A percentile compares a stretch with the other conserved stretches of the same genome.
Conservation (phyloP, 768 basidiomycete genomes). For the Myochromella boudieri region DNA sequence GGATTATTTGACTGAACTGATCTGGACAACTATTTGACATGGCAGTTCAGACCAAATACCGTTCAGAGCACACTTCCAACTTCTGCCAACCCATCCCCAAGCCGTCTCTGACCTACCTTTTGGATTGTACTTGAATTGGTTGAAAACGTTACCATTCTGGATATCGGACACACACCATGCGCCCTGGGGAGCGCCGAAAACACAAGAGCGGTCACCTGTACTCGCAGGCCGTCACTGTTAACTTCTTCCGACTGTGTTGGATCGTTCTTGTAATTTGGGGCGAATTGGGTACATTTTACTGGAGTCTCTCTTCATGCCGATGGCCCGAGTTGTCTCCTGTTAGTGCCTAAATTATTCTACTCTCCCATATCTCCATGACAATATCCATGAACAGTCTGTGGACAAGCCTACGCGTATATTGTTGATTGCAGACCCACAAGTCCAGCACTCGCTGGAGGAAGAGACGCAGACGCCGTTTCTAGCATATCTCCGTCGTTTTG, state of each 20-base stretch:
- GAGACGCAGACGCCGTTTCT: constrained; percentile 42
- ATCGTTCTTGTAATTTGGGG: constrained; percentile 51
- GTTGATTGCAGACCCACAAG: constrained; percentile 69
- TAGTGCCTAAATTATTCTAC: constrained; percentile 14
- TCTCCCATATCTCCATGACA: neutral
- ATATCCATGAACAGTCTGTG: neutral
- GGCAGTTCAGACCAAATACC: no score
- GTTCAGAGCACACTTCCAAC: no score
- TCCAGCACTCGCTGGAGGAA: constrained; percentile 40
- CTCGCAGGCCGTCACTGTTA: constrained; percentile 18
- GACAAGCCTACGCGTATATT: constrained; percentile 54
- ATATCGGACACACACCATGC: constrained; percentile 15
- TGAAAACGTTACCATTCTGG: no score
- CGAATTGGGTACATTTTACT: constrained; percentile 60
- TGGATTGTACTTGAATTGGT: no score
- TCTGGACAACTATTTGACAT: no score
- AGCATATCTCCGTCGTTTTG: constrained; percentile 37
- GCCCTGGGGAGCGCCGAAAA: constrained; percentile 19
- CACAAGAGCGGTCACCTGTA: constrained; percentile 16
- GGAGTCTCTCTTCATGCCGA: constrained; percentile 54
- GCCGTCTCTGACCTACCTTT: no score
- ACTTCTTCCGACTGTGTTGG: constrained; percentile 20
- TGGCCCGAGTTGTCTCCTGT: constrained; percentile 51
- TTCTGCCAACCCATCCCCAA: no score
- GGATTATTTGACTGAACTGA: no score